phyloP scores from a whole-genome alignment of 176 grass and related monocot species.

The Avena eriantha region DNA sequence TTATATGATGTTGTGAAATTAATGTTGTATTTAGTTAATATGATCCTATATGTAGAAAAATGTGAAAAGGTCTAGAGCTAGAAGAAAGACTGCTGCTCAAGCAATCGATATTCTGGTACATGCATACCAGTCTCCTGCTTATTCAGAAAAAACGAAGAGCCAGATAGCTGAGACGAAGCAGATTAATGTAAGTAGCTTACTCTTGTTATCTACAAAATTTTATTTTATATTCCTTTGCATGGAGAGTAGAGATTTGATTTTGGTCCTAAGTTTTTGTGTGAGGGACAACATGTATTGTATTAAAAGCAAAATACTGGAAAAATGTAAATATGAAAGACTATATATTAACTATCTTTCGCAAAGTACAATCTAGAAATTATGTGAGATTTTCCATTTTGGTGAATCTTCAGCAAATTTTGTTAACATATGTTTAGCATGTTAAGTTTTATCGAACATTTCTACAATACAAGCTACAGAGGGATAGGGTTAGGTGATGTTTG shows the following conservation, averaged over 20 bases:
- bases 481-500: no score
- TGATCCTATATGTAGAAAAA: conserved; percentile 26
- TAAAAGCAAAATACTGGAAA: no score
- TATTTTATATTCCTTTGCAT: background rate
- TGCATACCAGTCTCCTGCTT: conserved; percentile 33
- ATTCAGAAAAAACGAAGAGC: background rate
- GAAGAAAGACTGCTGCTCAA: conserved; percentile 36
- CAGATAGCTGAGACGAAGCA: conserved; percentile 39
- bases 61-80: background rate
- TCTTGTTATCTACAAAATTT: background rate
- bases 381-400: no score
- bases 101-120: conserved; percentile 48
- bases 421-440: no score
- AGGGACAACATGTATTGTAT: no score
- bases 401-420: no score
- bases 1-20: background rate
- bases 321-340: no score
- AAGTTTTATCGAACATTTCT: no score
- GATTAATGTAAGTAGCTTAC: conserved; percentile 38
- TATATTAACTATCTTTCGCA: no score
- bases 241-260: background rate
- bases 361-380: no score
- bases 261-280: background rate
- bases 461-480: no score
- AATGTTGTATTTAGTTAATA: background rate